These are phyloP conservation scores for Cucurbita moschata DNA, from an alignment of 306 rosid genomes.

Conservation along the genomic window DNA sequence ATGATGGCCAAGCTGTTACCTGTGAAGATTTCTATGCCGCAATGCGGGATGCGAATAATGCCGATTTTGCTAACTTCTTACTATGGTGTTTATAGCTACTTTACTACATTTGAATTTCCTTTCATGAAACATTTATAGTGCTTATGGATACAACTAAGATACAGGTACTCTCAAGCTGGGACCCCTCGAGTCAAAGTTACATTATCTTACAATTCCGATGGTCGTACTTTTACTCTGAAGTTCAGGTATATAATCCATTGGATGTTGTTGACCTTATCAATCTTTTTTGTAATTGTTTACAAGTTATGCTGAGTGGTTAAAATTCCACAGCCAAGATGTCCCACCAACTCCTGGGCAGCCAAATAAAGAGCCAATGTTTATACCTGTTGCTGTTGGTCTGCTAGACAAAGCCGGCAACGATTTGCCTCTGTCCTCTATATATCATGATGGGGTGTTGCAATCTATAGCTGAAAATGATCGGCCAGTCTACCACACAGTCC, in stretches of 20 bases:
- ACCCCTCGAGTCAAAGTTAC: constrained; percentile 69
- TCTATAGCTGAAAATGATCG: constrained; percentile 37
- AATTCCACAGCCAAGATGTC: constrained; percentile 58
- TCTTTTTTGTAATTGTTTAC: constrained; percentile 16
- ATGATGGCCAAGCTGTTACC: constrained; percentile 96
- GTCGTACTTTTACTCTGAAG: constrained; percentile 56
- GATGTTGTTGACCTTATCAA: not conserved
- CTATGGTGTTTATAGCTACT: constrained; percentile 30
- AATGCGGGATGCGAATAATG: constrained; percentile 88
- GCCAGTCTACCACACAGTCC: constrained; percentile 60
- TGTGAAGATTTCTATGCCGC: constrained; percentile 95
- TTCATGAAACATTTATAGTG: not conserved
- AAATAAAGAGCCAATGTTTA: constrained; percentile 78
- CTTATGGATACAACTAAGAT: constrained; percentile 11
- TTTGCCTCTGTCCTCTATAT: constrained; percentile 47
- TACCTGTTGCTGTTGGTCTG: constrained; percentile 78
- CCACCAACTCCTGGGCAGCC: constrained; percentile 92
- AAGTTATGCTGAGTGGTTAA: constrained; percentile 17
- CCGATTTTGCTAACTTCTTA: constrained; percentile 89
- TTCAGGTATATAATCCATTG: constrained; percentile 35
- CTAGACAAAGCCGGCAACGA: constrained; percentile 69
- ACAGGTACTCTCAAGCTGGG: constrained; percentile 99
- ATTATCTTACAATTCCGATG: constrained; percentile 64
- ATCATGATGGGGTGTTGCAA: constrained; percentile 55
- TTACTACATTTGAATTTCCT: constrained; percentile 9